Evolutionary conservation across 2,329 filamentous ascomycete genomes (phyloP), one percentile per base, ranked within the genome.

Genomic region (Scedosporium minutisporum): DNA sequence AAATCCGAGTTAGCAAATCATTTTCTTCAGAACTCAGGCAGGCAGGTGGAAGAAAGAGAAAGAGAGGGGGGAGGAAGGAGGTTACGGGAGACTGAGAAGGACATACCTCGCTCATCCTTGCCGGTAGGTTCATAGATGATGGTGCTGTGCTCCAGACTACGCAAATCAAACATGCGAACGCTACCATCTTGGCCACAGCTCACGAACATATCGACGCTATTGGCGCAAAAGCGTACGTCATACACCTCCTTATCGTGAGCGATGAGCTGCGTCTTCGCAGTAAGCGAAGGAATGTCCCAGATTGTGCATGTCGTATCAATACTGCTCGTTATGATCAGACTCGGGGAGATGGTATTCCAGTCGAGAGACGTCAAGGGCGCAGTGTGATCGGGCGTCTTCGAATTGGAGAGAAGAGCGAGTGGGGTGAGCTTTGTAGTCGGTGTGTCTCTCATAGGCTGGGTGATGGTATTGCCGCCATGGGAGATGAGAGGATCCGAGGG

Each of bases 261-360:
- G 75, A 99, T 99, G 57, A 99, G 80, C 74, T 99, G 95, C 1
- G 95, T 99, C 77, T 99, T 99, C 61, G 95, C 95, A 0, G 95
- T 99, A 65, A 99, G 80, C 1, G 95, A 97, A 3, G 95, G 95
- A 63, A 99, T 99, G 73, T 99, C 95, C 95, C 95, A 99, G 67
- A 99, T 99, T 4, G 95, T 99, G 77, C 95, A 99, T 5, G 95
- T 99, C 1, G 95, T 99, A 72, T 99, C 95, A 71, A 99, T 99
- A 73, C 93, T 97, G 3, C 93, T 97, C 1, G 95, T 99, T 70
- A 99, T 99, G 71, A 99, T 99, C 62, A 99, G 80, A 73, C 93
- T 97, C 0, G 95, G 95, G 25, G 92, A 96, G 61, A 99, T 88
- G 1, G 91, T 96, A 71, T 99, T 99, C 95, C 95, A 99, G 73